Conservation (phyloP, 1,139 yeast species). For the Scheffersomyces cryptocercus region DNA sequence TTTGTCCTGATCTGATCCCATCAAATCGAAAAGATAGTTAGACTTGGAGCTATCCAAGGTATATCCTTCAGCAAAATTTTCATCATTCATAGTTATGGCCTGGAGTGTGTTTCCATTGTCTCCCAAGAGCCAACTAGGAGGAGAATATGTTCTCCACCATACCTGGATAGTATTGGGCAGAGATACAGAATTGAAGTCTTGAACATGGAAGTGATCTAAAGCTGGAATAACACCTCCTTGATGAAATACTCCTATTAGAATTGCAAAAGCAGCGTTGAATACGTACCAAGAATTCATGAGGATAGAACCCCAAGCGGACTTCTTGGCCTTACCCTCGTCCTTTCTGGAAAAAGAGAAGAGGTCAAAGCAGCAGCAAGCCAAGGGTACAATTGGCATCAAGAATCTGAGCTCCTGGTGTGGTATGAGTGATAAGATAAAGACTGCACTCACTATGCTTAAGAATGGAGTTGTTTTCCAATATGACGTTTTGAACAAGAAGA, state of each 20-base stretch:
- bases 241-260: conserved; percentile 78
- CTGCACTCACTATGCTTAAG: conserved; percentile 62
- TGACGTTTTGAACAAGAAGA: conserved; percentile 40
- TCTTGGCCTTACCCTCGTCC: conserved; percentile 2
- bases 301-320: conserved; percentile 14
- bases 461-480: conserved; percentile 54
- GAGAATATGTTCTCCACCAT: conserved; percentile 96
- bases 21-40: conserved; percentile 48
- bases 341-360: conserved; percentile 12
- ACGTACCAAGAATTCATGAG: conserved; percentile 54
- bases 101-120: conserved; percentile 19
- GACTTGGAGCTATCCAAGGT: conserved; percentile 11
- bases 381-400: conserved; percentile 73
- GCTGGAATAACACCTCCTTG: conserved; percentile 89
- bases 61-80: conserved; percentile 3
- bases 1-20: conserved; percentile 49
- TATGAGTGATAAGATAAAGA: conserved; percentile 60
- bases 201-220: conserved; percentile 36
- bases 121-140: conserved; percentile 86
- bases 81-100: conserved; percentile 20
- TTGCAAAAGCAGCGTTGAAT: conserved; percentile 61
- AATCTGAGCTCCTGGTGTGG: conserved; percentile 95
- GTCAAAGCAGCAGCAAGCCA: conserved; percentile 65
- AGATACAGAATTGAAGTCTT: conserved; percentile 3
- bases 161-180: conserved; percentile 39